A percentile compares a stretch with the other conserved stretches of the same genome.
Evolutionary conservation across 345 rosid species (phyloP).

Genomic region (Hirschfeldia incana): DNA sequence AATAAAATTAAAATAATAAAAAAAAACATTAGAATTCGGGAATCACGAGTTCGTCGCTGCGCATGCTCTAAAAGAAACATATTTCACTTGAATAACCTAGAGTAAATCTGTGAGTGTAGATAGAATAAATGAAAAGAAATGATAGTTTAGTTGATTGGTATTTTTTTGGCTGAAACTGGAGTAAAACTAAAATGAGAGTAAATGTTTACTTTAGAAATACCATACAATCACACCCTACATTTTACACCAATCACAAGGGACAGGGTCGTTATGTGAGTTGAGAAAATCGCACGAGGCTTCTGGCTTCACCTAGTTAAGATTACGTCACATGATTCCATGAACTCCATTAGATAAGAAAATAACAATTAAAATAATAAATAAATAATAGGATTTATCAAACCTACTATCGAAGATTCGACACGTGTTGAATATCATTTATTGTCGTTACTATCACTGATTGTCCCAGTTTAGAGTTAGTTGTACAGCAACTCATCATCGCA

Average conservation of each 20-base stretch:
- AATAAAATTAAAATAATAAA: too few species aligned
- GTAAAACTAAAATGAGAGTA: too few species aligned
- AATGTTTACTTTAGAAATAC: too few species aligned
- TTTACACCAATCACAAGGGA: slow-evolving; percentile 21
- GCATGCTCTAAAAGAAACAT: too few species aligned
- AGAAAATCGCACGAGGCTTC: slow-evolving; percentile 31
- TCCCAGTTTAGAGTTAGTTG: slow-evolving; percentile 25
- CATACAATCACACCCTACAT: background rate
- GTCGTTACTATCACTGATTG: background rate
- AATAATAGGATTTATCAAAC: slow-evolving; percentile 39
- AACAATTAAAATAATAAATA: background rate
- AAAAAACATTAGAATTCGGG: too few species aligned
- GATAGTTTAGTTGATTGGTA: too few species aligned
- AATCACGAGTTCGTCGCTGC: too few species aligned
- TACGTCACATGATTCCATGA: slow-evolving; percentile 63
- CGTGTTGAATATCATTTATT: slow-evolving; percentile 18
- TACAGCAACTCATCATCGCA: too few species aligned
- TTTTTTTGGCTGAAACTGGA: too few species aligned
- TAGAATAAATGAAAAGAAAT: too few species aligned
- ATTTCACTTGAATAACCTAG: too few species aligned
- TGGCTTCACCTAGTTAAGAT: slow-evolving; percentile 53
- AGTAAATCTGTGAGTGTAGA: too few species aligned
- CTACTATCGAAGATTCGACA: slow-evolving; percentile 45
- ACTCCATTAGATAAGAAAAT: slow-evolving; percentile 28
- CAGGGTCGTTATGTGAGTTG: slow-evolving; percentile 41